These are phyloP conservation scores for Begonia peltatifolia DNA, from an alignment of 306 rosid species.

Conservation along the genomic window DNA sequence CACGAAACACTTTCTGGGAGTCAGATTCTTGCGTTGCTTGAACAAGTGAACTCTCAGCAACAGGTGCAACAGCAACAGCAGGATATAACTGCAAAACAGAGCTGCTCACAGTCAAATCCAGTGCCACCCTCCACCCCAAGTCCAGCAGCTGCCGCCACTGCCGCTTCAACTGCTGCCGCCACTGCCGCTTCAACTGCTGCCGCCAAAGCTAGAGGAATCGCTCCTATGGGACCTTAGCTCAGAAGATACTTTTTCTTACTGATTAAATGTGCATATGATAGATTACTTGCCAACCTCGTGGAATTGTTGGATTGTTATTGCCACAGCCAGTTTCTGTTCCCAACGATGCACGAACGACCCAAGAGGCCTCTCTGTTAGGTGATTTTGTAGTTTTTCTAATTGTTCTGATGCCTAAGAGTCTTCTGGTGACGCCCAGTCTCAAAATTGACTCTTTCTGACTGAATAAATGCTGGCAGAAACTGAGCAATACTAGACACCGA, in stretches of 20 bases:
- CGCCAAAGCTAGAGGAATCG: slow-evolving; percentile 58
- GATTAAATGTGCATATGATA: slow-evolving; percentile 39
- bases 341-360: no score
- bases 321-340: no score
- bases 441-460: no score
- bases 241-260: slow-evolving; percentile 3
- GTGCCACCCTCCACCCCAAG: slow-evolving; percentile 43
- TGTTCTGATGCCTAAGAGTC: no score
- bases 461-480: no score
- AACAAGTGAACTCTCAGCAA: slow-evolving; percentile 33
- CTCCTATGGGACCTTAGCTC: slow-evolving; percentile 51
- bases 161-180: slow-evolving; percentile 41
- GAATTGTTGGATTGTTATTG: no score
- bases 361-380: no score
- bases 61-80: slow-evolving; percentile 22
- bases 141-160: slow-evolving; percentile 53
- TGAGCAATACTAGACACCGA: no score
- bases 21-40: slow-evolving; percentile 54
- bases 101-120: slow-evolving; percentile 36
- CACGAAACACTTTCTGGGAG: slow-evolving; percentile 63
- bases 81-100: slow-evolving; percentile 22
- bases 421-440: no score
- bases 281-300: no score
- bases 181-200: slow-evolving; percentile 56
- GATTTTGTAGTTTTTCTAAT: no score